These are phyloP conservation scores for Penicillium egyptiacum DNA, from an alignment of 495 filamentous ascomycete genomes.

Conservation along the genomic window DNA sequence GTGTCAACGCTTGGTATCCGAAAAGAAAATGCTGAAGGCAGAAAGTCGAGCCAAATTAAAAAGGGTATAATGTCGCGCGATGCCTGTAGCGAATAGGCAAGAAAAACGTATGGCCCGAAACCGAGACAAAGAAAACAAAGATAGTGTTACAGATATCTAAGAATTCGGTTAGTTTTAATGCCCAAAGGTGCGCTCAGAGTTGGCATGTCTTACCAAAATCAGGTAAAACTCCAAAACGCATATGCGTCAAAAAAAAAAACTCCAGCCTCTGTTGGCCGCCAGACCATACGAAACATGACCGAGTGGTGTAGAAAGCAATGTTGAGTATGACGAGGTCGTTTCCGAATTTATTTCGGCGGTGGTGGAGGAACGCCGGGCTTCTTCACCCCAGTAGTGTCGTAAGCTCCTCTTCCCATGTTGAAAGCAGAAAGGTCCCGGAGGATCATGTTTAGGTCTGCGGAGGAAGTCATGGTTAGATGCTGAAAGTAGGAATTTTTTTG, in stretches of 20 bases:
- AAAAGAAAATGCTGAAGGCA: slow-evolving; percentile 28
- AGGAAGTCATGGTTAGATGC: slow-evolving; percentile 36
- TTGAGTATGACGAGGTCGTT: slow-evolving; percentile 17
- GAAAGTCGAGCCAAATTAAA: slow-evolving; percentile 34
- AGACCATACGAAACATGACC: slow-evolving; percentile 31
- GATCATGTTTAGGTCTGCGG: slow-evolving; percentile 51
- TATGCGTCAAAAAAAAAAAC: slow-evolving; percentile 29
- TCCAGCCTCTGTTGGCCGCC: slow-evolving; percentile 29
- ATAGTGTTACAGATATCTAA: slow-evolving; percentile 45
- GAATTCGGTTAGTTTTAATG: slow-evolving; percentile 27
- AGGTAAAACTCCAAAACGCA: slow-evolving; percentile 32
- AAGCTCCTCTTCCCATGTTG: slow-evolving; percentile 62
- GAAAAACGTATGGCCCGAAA: slow-evolving; percentile 22
- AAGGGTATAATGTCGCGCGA: slow-evolving; percentile 37
- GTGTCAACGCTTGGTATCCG: slow-evolving; percentile 30
- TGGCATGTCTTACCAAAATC: slow-evolving; percentile 34
- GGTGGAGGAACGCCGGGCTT: slow-evolving; percentile 55
- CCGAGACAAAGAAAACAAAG: slow-evolving; percentile 21
- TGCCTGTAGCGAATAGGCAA: slow-evolving; percentile 24
- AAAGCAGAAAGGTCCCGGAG: slow-evolving; percentile 45
- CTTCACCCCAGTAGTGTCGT: slow-evolving; percentile 59
- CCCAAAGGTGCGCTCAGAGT: slow-evolving; percentile 13
- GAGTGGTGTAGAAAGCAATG: slow-evolving; percentile 28
- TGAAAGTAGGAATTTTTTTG: slow-evolving; percentile 1
- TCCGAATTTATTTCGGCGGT: slow-evolving; percentile 36